These are phyloP conservation scores for Vaccinium macrocarpon DNA, from an alignment of 148 eudicot genomes.

Conservation along the genomic window DNA sequence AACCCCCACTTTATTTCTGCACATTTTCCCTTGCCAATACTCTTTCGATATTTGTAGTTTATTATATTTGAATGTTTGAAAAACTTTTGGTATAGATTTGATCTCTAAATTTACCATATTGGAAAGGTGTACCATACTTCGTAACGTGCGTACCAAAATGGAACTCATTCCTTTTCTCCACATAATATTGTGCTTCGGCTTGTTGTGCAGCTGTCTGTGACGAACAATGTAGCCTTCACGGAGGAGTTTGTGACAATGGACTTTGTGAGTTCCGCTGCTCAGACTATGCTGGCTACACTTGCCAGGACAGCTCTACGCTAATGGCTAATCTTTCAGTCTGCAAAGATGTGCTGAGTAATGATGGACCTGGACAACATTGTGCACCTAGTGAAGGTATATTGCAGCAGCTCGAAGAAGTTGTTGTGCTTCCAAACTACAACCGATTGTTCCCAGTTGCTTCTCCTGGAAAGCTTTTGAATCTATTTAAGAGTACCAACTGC, in stretches of 20 bases:
- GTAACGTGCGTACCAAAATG: background rate
- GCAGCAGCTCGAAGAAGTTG: constrained; percentile 94
- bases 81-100: background rate
- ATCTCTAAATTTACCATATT: background rate
- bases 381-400: constrained; percentile 88
- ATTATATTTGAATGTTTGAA: background rate
- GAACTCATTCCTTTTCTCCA: background rate
- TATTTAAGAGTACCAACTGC: constrained; percentile 62
- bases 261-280: constrained; percentile 97
- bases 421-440: constrained; percentile 93
- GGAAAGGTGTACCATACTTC: background rate
- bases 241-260: constrained; percentile 96
- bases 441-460: constrained; percentile 82
- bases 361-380: constrained; percentile 79
- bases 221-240: constrained; percentile 98
- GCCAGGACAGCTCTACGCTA: constrained; percentile 81
- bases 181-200: constrained; percentile 15
- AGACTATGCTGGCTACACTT: constrained; percentile 95
- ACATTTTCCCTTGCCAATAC: background rate
- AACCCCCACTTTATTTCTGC: background rate
- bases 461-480: constrained; percentile 61
- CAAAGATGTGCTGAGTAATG: constrained; percentile 67
- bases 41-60: background rate
- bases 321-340: constrained; percentile 78
- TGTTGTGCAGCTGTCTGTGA: constrained; percentile 80